Evolutionary conservation across 495 filamentous ascomycete genomes (phyloP).

Genomic region (Annulohypoxylon stygium): DNA sequence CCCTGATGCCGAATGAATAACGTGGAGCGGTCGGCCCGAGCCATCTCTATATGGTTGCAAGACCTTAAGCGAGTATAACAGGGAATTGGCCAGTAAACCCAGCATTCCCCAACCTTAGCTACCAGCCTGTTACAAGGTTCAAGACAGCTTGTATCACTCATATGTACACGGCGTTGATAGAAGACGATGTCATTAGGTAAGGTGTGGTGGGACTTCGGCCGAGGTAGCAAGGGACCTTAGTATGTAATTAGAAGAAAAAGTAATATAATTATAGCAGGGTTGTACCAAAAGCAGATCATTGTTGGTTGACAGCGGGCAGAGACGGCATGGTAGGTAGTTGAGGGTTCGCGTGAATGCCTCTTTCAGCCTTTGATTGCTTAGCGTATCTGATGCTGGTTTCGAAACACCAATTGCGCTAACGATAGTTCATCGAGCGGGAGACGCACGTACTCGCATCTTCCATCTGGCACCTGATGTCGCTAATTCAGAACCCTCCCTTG

Average conservation of each 20-base stretch:
- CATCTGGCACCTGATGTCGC: conserved; percentile 43
- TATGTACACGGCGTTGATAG: conserved; percentile 15
- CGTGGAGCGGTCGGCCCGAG: conserved; percentile 36
- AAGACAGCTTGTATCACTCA: conserved; percentile 22
- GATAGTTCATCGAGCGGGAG: conserved; percentile 27
- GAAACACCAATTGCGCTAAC: conserved; percentile 20
- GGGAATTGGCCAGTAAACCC: conserved; percentile 4
- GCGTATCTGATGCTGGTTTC: conserved; percentile 24
- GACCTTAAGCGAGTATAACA: not conserved
- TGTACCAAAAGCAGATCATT: conserved; percentile 30
- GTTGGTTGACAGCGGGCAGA: conserved; percentile 36
- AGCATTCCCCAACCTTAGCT: conserved; percentile 11
- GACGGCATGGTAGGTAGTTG: conserved; percentile 18
- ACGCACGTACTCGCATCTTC: conserved; percentile 47
- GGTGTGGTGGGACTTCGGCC: conserved; percentile 26
- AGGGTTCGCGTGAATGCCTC: conserved; percentile 17
- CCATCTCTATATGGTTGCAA: not conserved
- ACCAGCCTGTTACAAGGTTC: conserved; percentile 15
- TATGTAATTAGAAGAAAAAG: conserved; percentile 33
- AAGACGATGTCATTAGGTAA: conserved; percentile 36
- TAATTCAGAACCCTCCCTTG: conserved; percentile 15
- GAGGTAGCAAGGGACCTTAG: conserved; percentile 23
- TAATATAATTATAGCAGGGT: conserved; percentile 44
- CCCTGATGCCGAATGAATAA: conserved; percentile 22
- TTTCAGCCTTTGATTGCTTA: conserved; percentile 23